phyloP scores from a whole-genome alignment of 2,329 filamentous ascomycete species.

The Sarocladium kiliense region DNA sequence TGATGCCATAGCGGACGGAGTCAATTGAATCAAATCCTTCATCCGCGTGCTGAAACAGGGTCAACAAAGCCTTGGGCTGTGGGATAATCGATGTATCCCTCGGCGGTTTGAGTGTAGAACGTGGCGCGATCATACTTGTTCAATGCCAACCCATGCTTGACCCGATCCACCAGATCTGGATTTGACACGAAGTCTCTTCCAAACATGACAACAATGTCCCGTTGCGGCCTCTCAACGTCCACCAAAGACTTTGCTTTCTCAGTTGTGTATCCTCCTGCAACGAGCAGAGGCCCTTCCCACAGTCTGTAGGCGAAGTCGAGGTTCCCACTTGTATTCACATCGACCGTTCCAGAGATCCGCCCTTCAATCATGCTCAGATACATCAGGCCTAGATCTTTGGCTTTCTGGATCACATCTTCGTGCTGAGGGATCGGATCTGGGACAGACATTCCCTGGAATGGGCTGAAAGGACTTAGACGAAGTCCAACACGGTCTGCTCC shows the following conservation, averaged over 20 bases:
- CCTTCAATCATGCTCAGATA: slow-evolving; percentile 60
- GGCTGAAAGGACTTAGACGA: slow-evolving; percentile 54
- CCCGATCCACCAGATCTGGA: slow-evolving; percentile 20
- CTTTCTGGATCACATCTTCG: slow-evolving; percentile 45
- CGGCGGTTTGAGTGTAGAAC: neutral
- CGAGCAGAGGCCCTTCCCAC: slow-evolving; percentile 26
- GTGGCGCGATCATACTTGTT: neutral
- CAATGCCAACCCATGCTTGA: slow-evolving; percentile 16
- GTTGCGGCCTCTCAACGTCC: slow-evolving; percentile 22
- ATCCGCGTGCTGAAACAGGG: too few species aligned
- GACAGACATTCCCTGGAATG: slow-evolving; percentile 62
- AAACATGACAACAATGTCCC: slow-evolving; percentile 28
- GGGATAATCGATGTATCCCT: neutral
- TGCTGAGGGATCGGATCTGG: slow-evolving; percentile 59
- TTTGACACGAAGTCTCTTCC: slow-evolving; percentile 26
- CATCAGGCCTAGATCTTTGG: slow-evolving; percentile 48
- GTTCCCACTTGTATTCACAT: slow-evolving; percentile 28
- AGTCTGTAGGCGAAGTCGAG: slow-evolving; percentile 28
- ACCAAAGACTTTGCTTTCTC: slow-evolving; percentile 21
- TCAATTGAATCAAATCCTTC: too few species aligned
- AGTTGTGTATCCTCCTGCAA: slow-evolving; percentile 28
- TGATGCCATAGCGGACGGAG: too few species aligned
- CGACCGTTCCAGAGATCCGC: slow-evolving; percentile 38
- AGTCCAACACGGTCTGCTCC: slow-evolving; percentile 50
- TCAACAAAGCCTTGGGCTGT: neutral